phyloP scores from a whole-genome alignment of 2,329 filamentous ascomycete species.

The Colletotrichum sidae region DNA sequence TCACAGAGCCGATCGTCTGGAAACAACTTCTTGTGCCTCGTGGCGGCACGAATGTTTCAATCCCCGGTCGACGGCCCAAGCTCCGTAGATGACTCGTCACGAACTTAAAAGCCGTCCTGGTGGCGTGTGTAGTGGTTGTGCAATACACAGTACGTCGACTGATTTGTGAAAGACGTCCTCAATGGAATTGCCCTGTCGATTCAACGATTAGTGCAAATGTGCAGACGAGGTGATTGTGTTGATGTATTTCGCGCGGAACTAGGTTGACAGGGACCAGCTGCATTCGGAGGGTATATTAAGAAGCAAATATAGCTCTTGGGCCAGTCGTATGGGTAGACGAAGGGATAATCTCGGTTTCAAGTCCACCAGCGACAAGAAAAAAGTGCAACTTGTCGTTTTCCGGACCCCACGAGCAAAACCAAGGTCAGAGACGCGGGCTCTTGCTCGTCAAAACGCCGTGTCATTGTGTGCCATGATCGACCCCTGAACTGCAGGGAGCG shows the following conservation, averaged over 20 bases:
- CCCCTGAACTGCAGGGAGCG: slow-evolving; percentile 29
- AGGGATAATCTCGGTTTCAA: slow-evolving; percentile 51
- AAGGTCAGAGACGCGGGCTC: slow-evolving; percentile 15
- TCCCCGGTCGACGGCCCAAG: slow-evolving; percentile 6
- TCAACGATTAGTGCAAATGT: slow-evolving; percentile 18
- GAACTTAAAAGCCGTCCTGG: not conserved
- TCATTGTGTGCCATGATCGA: not conserved
- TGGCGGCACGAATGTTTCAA: slow-evolving; percentile 25
- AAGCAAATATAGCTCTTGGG: slow-evolving; percentile 51
- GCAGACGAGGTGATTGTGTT: slow-evolving; percentile 15
- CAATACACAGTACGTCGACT: slow-evolving; percentile 14
- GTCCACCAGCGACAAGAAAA: slow-evolving; percentile 38
- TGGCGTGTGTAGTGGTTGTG: not conserved
- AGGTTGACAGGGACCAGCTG: slow-evolving; percentile 33
- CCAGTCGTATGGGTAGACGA: slow-evolving; percentile 45
- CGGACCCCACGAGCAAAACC: slow-evolving; percentile 23
- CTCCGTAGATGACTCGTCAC: slow-evolving; percentile 1
- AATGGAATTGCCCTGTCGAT: slow-evolving; percentile 22
- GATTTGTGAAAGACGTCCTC: slow-evolving; percentile 8
- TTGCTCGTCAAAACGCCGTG: slow-evolving; percentile 17
- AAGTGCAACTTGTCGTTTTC: slow-evolving; percentile 24
- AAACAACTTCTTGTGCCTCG: slow-evolving; percentile 13
- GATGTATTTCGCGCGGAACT: slow-evolving; percentile 29
- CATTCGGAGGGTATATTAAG: slow-evolving; percentile 47
- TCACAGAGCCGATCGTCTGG: slow-evolving; percentile 21